A percentile compares a stretch with the other conserved stretches of the same genome.
phyloP scores from a whole-genome alignment of 1,284 basidiomycete genomes.

The Cerioporus squamosus region DNA sequence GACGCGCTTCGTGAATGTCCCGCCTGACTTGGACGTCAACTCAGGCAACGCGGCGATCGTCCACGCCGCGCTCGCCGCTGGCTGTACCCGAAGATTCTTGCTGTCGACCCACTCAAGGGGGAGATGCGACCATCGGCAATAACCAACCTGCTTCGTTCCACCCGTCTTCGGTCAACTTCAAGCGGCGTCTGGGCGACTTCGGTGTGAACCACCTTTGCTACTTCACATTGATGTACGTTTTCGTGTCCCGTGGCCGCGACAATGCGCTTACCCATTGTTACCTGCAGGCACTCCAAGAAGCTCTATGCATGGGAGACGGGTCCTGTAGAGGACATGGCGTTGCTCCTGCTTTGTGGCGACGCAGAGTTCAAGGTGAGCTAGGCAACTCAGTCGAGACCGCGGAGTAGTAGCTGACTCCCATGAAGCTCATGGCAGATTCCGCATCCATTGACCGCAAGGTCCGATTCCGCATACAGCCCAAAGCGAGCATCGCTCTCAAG shows the following conservation, averaged over 20 bases:
- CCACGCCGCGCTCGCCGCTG: constrained; percentile 85
- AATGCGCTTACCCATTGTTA: constrained; percentile 15
- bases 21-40: constrained; percentile 75
- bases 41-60: constrained; percentile 68
- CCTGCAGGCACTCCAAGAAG: constrained; percentile 85
- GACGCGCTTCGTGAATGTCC: constrained; percentile 79
- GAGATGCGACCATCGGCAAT: constrained; percentile 87
- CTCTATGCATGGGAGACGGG: constrained; percentile 98
- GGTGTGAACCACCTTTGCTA: constrained; percentile 80
- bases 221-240: constrained; percentile 85
- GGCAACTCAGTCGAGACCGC: background rate
- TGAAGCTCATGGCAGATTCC: constrained; percentile 72
- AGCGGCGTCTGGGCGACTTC: constrained; percentile 68
- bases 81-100: constrained; percentile 91
- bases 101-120: constrained; percentile 60
- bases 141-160: constrained; percentile 87
- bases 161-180: constrained; percentile 91
- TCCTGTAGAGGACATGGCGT: constrained; percentile 83
- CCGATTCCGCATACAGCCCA: constrained; percentile 73
- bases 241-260: background rate
- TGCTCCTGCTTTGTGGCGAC: constrained; percentile 91
- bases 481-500: constrained; percentile 83
- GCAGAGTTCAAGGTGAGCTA: constrained; percentile 81
- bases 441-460: constrained; percentile 88
- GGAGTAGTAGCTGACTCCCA: no score